Evolutionary conservation across 495 filamentous ascomycete species (phyloP).

Genomic region (Thozetella sp.): DNA sequence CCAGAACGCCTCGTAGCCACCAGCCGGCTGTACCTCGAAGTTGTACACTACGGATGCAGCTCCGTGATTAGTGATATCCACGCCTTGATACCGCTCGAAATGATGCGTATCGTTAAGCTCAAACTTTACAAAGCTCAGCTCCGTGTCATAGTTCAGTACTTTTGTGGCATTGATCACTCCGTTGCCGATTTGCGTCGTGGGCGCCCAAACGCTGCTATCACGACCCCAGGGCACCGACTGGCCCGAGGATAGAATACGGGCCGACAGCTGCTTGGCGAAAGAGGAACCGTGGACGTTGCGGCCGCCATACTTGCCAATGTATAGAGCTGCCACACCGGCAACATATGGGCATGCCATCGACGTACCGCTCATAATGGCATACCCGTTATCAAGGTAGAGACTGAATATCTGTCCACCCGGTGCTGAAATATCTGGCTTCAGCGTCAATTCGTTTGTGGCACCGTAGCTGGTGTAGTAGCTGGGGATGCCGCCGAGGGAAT

Average conservation of each 20-base stretch:
- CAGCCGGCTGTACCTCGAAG: constrained; percentile 21
- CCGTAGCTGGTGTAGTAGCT: constrained; percentile 47
- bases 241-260: constrained; percentile 37
- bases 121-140: constrained; percentile 33
- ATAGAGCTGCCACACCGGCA: constrained; percentile 46
- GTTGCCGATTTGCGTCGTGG: constrained; percentile 45
- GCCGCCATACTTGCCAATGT: constrained; percentile 34
- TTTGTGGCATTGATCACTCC: constrained; percentile 48
- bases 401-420: constrained; percentile 50
- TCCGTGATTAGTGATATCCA: constrained; percentile 43
- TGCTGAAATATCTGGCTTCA: constrained; percentile 47
- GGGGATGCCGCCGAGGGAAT: constrained; percentile 22
- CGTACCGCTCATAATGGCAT: constrained; percentile 44
- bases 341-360: constrained; percentile 55
- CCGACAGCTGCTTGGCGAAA: constrained; percentile 32
- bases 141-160: constrained; percentile 35
- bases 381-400: constrained; percentile 36
- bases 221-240: constrained; percentile 39
- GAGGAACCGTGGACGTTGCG: constrained; percentile 30
- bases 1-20: constrained; percentile 8
- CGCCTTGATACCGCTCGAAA: constrained; percentile 27
- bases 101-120: constrained; percentile 46
- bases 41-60: constrained; percentile 28
- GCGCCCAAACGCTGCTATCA: constrained; percentile 26
- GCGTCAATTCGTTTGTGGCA: constrained; percentile 37